Evolutionary conservation across 768 basidiomycete genomes (phyloP), one percentile per base, ranked within the genome.

Genomic region (Tremella fuciformis): DNA sequence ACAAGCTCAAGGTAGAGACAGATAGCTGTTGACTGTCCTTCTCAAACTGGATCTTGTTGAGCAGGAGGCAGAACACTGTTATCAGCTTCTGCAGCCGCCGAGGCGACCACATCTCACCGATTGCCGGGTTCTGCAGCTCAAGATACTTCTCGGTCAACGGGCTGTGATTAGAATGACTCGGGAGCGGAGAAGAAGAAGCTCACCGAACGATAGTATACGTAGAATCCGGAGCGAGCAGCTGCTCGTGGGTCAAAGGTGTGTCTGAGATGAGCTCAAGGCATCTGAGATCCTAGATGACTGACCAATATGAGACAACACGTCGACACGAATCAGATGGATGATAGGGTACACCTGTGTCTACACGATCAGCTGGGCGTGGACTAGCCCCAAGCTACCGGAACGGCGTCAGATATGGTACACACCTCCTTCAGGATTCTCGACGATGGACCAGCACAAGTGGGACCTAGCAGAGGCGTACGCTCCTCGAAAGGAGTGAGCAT

Each of bases 81-180:
- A 19, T 0, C 22, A 46, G 22, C n/a, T 15, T 46, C n/a, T 22
- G 22, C 6, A 46, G 42, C 22, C 6, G 15, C 8, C 15, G 22
- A 18, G 6, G n/a, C 42, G 42, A 46, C n/a, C 18, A 41, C 11
- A 41, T 41, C 11, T 18, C 51, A 77, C 75, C 70, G 59, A 90
- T 80, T 4, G 91, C 85, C 73, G 86, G 84, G 78, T 96, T 97
- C 22, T 87, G 88, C 50, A 91, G 78, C 9, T 81, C 80, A 26
- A 83, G 79, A 76, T 96, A 96, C 78, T 92, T 94, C 58, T 92
- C 88, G 48, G 86, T 84, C 29, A 97, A 81, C 0, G 93, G 93
- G 38, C 86, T 87, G n/a, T 18, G 11, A 42, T 21, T 52, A 18
- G 19, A n/a, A n/a, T n/a, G n/a, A n/a, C n/a, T 25, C 21, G 29